A percentile compares a stretch with the other conserved stretches of the same genome.
Conservation (phyloP, 352 stramenopile species). For the Pythium biforme region DNA sequence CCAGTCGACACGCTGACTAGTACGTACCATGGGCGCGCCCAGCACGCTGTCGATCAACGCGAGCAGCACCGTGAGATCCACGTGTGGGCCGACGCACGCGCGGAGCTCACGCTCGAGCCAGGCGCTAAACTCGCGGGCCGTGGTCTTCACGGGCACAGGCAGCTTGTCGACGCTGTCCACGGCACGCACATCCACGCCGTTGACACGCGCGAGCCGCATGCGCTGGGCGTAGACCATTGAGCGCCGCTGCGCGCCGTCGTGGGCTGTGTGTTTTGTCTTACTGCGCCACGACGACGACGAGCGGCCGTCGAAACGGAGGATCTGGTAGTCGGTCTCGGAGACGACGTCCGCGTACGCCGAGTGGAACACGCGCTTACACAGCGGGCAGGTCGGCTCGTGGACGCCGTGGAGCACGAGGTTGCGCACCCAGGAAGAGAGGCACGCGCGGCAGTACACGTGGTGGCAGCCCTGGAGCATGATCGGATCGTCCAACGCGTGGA, state of each 20-base stretch:
- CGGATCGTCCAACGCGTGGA: constrained; percentile 51
- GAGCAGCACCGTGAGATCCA: constrained; percentile 69
- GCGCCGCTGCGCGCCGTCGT: constrained; percentile 31
- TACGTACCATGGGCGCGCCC: constrained; percentile 37
- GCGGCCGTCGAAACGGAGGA: constrained; percentile 46
- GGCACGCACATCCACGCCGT: constrained; percentile 28
- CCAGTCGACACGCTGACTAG: constrained; percentile 7
- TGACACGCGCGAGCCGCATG: constrained; percentile 55
- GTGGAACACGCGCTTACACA: constrained; percentile 68
- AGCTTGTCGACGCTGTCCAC: neutral
- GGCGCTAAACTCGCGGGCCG: constrained; percentile 49
- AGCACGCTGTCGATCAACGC: constrained; percentile 61
- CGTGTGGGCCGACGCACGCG: constrained; percentile 62
- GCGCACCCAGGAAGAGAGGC: constrained; percentile 57
- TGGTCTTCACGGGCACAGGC: constrained; percentile 38
- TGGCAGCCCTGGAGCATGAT: constrained; percentile 64
- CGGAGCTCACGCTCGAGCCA: constrained; percentile 66
- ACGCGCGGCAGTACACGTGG: constrained; percentile 76
- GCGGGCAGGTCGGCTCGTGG: constrained; percentile 48
- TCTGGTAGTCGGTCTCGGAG: constrained; percentile 61
- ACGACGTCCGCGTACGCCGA: constrained; percentile 58
- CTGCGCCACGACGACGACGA: constrained; percentile 8
- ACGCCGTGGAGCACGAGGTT: constrained; percentile 60
- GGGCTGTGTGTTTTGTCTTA: neutral
- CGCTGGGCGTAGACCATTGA: constrained; percentile 56